Evolutionary conservation across 2,329 filamentous ascomycete species (phyloP).

Genomic region (Shiraia bambusicola): DNA sequence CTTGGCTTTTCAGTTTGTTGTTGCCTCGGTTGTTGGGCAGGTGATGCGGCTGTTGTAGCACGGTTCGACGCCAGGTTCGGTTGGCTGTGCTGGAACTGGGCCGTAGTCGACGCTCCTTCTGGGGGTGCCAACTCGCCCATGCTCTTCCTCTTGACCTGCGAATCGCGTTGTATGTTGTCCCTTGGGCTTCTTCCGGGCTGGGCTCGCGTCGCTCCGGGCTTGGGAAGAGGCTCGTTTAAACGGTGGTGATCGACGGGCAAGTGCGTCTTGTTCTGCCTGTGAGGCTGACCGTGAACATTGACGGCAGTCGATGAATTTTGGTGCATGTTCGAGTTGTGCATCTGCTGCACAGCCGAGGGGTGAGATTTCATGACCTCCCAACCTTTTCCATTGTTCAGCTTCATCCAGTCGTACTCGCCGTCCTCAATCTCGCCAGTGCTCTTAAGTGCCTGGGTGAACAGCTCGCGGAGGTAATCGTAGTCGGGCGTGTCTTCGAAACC

Average conservation of each 20-base stretch:
- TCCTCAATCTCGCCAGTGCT: constrained; percentile 93
- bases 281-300: constrained; percentile 74
- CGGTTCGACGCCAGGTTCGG: constrained; percentile 73
- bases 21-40: constrained; percentile 56
- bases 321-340: constrained; percentile 75
- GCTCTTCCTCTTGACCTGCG: constrained; percentile 65
- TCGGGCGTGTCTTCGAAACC: constrained; percentile 98
- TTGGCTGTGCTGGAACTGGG: constrained; percentile 94
- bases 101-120: constrained; percentile 80
- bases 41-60: constrained; percentile 50
- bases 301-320: constrained; percentile 78
- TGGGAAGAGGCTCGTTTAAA: constrained; percentile 53
- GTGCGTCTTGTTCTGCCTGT: constrained; percentile 59
- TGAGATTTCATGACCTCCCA: constrained; percentile 80
- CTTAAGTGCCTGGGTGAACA: constrained; percentile 95
- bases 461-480: constrained; percentile 94
- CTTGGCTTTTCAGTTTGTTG: constrained; percentile 68
- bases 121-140: constrained; percentile 78
- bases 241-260: constrained; percentile 47
- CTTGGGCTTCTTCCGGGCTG: constrained; percentile 42
- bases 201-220: constrained; percentile 64
- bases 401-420: constrained; percentile 99
- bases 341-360: constrained; percentile 66
- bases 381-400: constrained; percentile 88
- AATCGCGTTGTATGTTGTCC: constrained; percentile 27